These are phyloP conservation scores for Gonium pectorale DNA, from an alignment of 139 green algal genomes.

Conservation along the genomic window DNA sequence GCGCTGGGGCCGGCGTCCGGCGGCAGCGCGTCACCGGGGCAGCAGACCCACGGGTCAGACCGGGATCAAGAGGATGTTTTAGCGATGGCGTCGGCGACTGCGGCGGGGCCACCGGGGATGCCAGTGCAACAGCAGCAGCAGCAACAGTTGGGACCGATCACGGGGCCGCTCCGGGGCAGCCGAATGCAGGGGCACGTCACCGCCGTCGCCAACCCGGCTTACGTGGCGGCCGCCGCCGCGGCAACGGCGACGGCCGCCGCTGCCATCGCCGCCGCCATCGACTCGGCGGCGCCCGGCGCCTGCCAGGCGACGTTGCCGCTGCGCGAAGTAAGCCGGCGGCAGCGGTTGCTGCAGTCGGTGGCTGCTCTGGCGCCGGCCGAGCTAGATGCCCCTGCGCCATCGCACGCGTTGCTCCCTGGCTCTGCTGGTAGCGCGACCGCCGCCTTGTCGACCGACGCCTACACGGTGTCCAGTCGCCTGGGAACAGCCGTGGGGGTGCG, in stretches of 20 bases:
- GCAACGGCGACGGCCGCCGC: neutral
- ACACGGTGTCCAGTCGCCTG: no score
- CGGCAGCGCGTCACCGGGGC: no score
- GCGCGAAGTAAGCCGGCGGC: neutral
- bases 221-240: neutral
- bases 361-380: neutral
- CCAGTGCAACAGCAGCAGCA: neutral
- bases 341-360: neutral
- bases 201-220: constrained; percentile 16
- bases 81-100: neutral
- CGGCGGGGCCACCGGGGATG: neutral
- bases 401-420: neutral
- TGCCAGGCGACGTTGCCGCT: neutral
- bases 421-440: neutral
- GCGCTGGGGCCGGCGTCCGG: no score
- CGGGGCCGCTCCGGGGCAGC: neutral
- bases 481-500: neutral
- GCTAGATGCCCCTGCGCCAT: neutral
- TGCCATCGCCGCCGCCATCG: neutral
- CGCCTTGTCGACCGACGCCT: neutral
- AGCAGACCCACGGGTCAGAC: no score
- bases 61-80: no score
- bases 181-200: constrained; percentile 27
- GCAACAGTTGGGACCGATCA: neutral
- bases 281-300: neutral